phyloP scores from a whole-genome alignment of 2,329 filamentous ascomycete genomes.

The Diatrype stigma region DNA sequence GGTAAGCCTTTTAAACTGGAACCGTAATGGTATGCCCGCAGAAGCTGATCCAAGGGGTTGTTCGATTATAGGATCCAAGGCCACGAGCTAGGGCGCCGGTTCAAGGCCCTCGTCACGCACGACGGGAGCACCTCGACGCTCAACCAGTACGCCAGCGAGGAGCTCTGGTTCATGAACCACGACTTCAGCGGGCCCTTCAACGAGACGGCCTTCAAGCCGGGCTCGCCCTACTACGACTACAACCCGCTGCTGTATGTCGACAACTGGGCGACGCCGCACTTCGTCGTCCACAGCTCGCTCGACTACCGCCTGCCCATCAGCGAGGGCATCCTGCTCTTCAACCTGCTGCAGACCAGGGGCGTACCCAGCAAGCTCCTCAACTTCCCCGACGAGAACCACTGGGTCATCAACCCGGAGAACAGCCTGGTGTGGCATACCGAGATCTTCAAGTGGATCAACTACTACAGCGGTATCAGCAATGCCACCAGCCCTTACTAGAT shows the following conservation, averaged over 20 bases:
- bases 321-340: constrained; percentile 66
- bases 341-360: constrained; percentile 60
- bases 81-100: constrained; percentile 48
- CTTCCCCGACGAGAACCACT: constrained; percentile 71
- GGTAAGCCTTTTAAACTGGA: constrained; percentile 26
- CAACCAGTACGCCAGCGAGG: constrained; percentile 30
- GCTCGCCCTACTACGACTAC: constrained; percentile 42
- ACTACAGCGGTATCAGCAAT: constrained; percentile 35
- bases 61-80: constrained; percentile 42
- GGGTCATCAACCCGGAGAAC: constrained; percentile 67
- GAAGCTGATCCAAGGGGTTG: too few relatives aligned
- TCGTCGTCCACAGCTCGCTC: constrained; percentile 65
- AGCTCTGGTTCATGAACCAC: constrained; percentile 34
- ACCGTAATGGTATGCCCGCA: too few relatives aligned
- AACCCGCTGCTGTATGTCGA: constrained; percentile 43
- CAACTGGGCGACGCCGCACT: constrained; percentile 65
- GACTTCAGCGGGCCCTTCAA: constrained; percentile 46
- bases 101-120: constrained; percentile 54
- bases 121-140: constrained; percentile 39
- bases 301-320: constrained; percentile 65
- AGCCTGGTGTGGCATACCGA: constrained; percentile 63
- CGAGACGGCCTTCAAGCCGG: constrained; percentile 33
- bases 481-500: constrained; percentile 24
- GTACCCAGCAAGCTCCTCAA: constrained; percentile 63
- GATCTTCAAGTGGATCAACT: constrained; percentile 66